A percentile compares a stretch with the other conserved stretches of the same genome.
Conservation (phyloP, 805 yeast genomes). For the Saccharomycopsis sp. region DNA sequence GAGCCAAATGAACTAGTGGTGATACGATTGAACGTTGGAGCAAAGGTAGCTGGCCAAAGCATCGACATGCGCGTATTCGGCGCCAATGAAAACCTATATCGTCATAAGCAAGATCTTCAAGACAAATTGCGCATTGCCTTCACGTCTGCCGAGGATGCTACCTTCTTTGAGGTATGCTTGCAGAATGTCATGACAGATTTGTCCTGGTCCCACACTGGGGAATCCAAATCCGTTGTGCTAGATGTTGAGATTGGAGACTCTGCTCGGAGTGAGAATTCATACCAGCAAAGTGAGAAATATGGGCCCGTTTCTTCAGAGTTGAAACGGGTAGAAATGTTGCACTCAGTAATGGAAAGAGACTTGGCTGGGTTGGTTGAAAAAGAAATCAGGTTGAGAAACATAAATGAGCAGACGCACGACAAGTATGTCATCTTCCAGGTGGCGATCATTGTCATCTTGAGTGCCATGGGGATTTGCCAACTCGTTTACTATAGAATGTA, state of each 20-base stretch:
- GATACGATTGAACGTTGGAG: slow-evolving; percentile 14
- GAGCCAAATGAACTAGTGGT: slow-evolving; percentile 11
- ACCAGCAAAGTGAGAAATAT: slow-evolving; percentile 12
- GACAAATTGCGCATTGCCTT: slow-evolving; percentile 13
- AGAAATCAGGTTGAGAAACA: slow-evolving; percentile 21
- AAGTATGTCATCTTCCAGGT: slow-evolving; percentile 14
- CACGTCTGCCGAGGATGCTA: slow-evolving; percentile 9
- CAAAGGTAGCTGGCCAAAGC: slow-evolving; percentile 9
- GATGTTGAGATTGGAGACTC: slow-evolving; percentile 18
- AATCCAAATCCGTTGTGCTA: slow-evolving; percentile 22
- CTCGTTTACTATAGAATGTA: slow-evolving; percentile 6
- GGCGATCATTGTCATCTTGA: slow-evolving; percentile 16
- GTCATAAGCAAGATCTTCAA: slow-evolving; percentile 8
- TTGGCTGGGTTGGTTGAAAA: slow-evolving; percentile 15
- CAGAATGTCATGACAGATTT: slow-evolving; percentile 27
- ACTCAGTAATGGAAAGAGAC: slow-evolving; percentile 5
- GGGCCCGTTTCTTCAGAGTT: slow-evolving; percentile 12
- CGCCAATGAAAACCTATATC: slow-evolving; percentile 8
- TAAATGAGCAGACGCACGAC: slow-evolving; percentile 22
- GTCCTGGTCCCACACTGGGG: slow-evolving; percentile 29
- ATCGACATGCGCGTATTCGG: slow-evolving; percentile 10
- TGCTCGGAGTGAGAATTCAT: slow-evolving; percentile 12
- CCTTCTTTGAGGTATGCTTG: slow-evolving; percentile 26
- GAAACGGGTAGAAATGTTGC: slow-evolving; percentile 1
- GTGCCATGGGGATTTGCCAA: slow-evolving; percentile 20